phyloP scores from a whole-genome alignment of 345 rosid species.

The Pelargonium nanum region DNA sequence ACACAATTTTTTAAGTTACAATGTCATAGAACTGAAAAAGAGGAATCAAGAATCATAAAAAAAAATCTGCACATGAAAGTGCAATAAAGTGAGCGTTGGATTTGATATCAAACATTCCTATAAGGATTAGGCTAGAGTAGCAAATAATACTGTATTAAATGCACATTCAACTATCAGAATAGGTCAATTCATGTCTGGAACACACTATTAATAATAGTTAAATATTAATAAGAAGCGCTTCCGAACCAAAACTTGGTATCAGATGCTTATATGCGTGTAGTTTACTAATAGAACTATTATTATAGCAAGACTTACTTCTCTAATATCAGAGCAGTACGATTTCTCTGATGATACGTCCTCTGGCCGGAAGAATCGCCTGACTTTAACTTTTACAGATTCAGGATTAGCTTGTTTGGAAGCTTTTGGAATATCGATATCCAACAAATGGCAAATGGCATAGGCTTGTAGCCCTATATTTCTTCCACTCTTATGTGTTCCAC shows the following conservation, averaged over 20 bases:
- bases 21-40: not conserved
- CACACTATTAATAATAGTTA: too few relatives aligned
- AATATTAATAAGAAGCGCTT: too few relatives aligned
- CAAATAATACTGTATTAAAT: too few relatives aligned
- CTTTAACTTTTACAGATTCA: constrained; percentile 31
- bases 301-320: constrained; percentile 29
- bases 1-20: not conserved
- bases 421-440: constrained; percentile 31
- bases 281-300: too few relatives aligned
- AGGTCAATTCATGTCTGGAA: too few relatives aligned
- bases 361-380: constrained; percentile 53
- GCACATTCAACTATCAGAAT: too few relatives aligned
- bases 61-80: not conserved
- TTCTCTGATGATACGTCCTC: constrained; percentile 61
- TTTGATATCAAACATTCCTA: too few relatives aligned
- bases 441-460: constrained; percentile 50
- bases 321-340: constrained; percentile 52
- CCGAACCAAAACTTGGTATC: not conserved
- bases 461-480: constrained; percentile 55
- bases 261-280: not conserved
- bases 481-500: constrained; percentile 39
- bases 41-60: not conserved
- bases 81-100: too few relatives aligned
- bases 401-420: constrained; percentile 18
- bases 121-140: too few relatives aligned